phyloP scores from a whole-genome alignment of 2,329 filamentous ascomycete species.

The Botrytis byssoidea region DNA sequence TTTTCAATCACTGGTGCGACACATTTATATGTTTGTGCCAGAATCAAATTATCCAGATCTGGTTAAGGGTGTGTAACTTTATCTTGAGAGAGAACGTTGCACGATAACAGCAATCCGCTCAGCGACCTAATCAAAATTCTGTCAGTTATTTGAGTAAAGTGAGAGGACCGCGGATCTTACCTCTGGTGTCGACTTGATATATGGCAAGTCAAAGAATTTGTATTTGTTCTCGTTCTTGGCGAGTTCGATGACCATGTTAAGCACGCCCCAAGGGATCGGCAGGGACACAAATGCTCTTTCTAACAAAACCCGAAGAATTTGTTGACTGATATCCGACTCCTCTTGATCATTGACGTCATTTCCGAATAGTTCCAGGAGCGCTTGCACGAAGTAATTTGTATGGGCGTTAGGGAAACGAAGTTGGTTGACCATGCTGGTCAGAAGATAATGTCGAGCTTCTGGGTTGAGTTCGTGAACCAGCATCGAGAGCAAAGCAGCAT shows the following conservation, averaged over 20 bases:
- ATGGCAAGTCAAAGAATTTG: conserved; percentile 88
- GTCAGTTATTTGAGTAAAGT: conserved; percentile 7
- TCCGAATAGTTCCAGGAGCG: conserved; percentile 81
- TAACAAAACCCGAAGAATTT: conserved; percentile 83
- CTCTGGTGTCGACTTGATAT: conserved; percentile 86
- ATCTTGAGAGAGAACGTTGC: conserved; percentile 24
- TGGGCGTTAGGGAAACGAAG: conserved; percentile 85
- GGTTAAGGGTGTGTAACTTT: conserved; percentile 4
- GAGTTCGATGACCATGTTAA: conserved; percentile 84
- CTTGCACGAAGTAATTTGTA: conserved; percentile 89
- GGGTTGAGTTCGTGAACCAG: conserved; percentile 72
- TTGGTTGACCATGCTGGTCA: conserved; percentile 86
- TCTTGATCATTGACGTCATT: conserved; percentile 71
- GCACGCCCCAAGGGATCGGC: conserved; percentile 93
- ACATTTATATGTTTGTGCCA: background rate
- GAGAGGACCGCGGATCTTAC: conserved; percentile 47
- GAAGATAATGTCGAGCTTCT: conserved; percentile 79
- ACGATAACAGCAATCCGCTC: conserved; percentile 38
- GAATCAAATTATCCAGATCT: conserved; percentile 12
- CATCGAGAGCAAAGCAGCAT: conserved; percentile 71
- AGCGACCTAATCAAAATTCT: conserved; percentile 28
- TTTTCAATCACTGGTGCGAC: conserved; percentile 10
- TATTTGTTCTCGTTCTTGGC: conserved; percentile 82
- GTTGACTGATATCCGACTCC: conserved; percentile 80
- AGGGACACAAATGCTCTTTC: conserved; percentile 86